Base-by-base conservation (phyloP, 2,329 filamentous ascomycete species). In the Microcyclospora pomicola region DNA sequence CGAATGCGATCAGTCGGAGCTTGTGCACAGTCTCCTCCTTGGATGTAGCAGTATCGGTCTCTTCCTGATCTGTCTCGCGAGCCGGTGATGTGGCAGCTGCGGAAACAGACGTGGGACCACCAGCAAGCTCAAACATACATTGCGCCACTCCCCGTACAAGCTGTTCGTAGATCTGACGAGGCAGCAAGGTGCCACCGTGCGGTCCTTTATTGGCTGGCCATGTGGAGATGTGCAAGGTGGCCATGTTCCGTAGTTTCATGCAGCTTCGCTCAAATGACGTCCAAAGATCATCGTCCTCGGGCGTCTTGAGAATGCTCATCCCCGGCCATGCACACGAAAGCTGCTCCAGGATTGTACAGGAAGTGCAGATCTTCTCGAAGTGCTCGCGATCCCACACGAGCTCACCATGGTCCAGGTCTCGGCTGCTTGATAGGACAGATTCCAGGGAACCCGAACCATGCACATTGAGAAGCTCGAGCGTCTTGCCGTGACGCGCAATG, bases 171-270 rank as follows among this genome's bases (percentile, higher is more conserved):
- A 66, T 54, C 38, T 59, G 56, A 29, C 61, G 58, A 0, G 64
- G 62, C 4, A 67, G 51, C 24, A 60, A 54, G 4, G 12, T n/a
- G 30, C 12, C 6, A 6, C 12, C 30, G 14, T 31, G 12, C 33
- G 60, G 46, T 16, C 51, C 51, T 30, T 53, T 57, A 43, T 64
- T 66, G 15, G 48, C 65, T 5, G 66, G 66, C 62, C 66, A 69
- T 4, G 62, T 66, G 0, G 63, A 65, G 43, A 69, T 63, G 42
- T 69, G 65, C 13, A 69, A 50, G 0, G 66, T 67, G 4, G 63
- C 54, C 7, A 69, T 52, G 27, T 61, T 48, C 9, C 52, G 49
- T 10, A 69, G 50, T 13, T 45, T 44, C 27, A 38, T 33, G 33
- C 34, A 40, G 33, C 27, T 32, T 27, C 54, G 57, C 51, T 66